Base-by-base conservation (phyloP, 1,139 yeast species). In the Citeromyces siamensis region DNA sequence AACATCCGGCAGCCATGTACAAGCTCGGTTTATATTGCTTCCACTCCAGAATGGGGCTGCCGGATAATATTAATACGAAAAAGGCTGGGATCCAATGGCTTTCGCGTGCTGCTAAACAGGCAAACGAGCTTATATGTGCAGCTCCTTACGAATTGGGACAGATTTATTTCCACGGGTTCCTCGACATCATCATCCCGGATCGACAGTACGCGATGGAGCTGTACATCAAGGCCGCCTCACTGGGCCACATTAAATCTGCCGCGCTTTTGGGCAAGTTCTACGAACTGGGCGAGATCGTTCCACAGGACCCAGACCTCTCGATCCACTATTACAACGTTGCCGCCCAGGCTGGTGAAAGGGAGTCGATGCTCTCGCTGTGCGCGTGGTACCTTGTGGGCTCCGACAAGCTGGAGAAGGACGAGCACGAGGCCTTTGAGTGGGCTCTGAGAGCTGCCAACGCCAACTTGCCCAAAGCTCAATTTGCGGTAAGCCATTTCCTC, bases 361-460 rank as follows among this genome's bases (percentile, higher is more conserved):
- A 72, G 37, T 80, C 95, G 12, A 90, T 88, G 95, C 65, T 88
- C 49, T 88, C 95, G 3, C 68, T 90, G 66, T 86, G 96, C 56
- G 96, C 96, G 2, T 90, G 97, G 97, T 90, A 86, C 55, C 66
- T 88, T 55, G 81, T 85, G 23, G 98, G 98, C 1, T 79, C 84
- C 32, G 90, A 82, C 32, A 75, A 76, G 41, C 66, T 90, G 45
- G 80, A 78, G 12, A 73, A 75, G 44, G 93, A 88, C 54, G 85
- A 80, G 43, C 69, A 63, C 40, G 95, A 88, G 56, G 94, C 96
- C 1, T 90, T 80, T 56, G 93, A 84, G 51, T 90, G 97, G 97
- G 96, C 96, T 1, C 62, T 73, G 41, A 67, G 85, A 44, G 90
- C 97, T 0, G 96, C 97, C 0, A 63, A 68, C 38, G 61, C 74